Evolutionary conservation across 352 stramenopile genomes (phyloP), one percentile per base, ranked within the genome.

Genomic region (Nothophytophthora sp.): DNA sequence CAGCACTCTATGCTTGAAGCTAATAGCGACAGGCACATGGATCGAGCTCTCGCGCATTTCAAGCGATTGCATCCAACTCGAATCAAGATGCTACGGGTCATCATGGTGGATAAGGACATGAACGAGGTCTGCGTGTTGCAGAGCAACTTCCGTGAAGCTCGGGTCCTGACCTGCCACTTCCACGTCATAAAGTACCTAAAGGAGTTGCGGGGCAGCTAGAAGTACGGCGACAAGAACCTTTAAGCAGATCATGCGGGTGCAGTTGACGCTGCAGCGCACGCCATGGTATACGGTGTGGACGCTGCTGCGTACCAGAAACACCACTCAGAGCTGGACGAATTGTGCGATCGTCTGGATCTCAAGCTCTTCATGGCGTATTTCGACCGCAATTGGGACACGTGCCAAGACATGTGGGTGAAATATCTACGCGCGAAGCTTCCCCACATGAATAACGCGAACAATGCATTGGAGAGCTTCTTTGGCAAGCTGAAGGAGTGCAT

Each of bases 111-210:
- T 15, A 60, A 60, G 16, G 51, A 60, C 27, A 44, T 54, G 27
- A 9, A 23, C 5, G 51, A 49, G 6, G 35, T 49, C 0, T 34
- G 49, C 2, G 20, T 59, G 1, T 36, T 59, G 2, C 2, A n/a
- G 0, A 22, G 42, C 27, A 60, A 52, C 16, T 18, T 60, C 1
- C 42, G 20, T 3, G 36, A 50, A 22, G 36, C 22, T 1, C 15
- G 42, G 2, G 23, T 40, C 0, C 19, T 58, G 4, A 12, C 34
- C 3, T 54, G 52, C 36, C 52, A 54, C 18, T 54, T 60, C 23
- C 36, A 46, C 11, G 43, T 49, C 1, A 54, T 60, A 4, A 60
- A 60, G 22, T 53, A 35, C 42, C n/a, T 53, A 16, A 41, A 60
- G 13, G 24, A 60, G 12, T 50, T 54, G 15, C 42, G 43, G 0